Evolutionary conservation across 2,329 filamentous ascomycete species (phyloP).

Genomic region (Aspergillus carbonarius): DNA sequence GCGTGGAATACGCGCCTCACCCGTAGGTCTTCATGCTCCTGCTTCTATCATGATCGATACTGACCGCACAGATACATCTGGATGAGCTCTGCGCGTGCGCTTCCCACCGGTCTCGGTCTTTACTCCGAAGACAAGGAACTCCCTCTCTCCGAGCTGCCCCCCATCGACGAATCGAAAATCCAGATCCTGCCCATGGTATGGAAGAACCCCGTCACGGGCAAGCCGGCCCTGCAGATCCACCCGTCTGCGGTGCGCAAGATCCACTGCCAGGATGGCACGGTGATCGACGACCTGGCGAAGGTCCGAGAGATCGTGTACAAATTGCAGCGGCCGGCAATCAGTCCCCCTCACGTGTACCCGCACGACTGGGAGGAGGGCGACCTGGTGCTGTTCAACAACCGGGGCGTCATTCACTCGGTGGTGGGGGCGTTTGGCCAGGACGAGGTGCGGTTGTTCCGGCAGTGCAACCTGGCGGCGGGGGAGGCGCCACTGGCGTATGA

Average conservation of each 20-base stretch:
- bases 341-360: slow-evolving; percentile 66
- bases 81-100: slow-evolving; percentile 70
- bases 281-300: slow-evolving; percentile 66
- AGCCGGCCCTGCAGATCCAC: slow-evolving; percentile 70
- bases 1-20: slow-evolving; percentile 73
- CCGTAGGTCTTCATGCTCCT: slow-evolving; percentile 52
- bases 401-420: slow-evolving; percentile 71
- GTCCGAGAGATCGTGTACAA: slow-evolving; percentile 70
- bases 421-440: slow-evolving; percentile 71
- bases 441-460: slow-evolving; percentile 73
- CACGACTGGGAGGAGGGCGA: slow-evolving; percentile 78
- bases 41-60: not conserved
- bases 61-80: slow-evolving; percentile 58
- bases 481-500: slow-evolving; percentile 14
- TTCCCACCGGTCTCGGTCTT: slow-evolving; percentile 69
- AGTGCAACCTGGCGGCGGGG: slow-evolving; percentile 70
- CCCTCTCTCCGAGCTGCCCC: slow-evolving; percentile 58
- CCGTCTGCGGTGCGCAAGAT: slow-evolving; percentile 69
- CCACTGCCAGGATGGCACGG: slow-evolving; percentile 63
- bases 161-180: slow-evolving; percentile 65
- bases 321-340: slow-evolving; percentile 71
- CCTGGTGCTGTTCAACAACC: slow-evolving; percentile 75
- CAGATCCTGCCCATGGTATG: slow-evolving; percentile 74
- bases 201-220: slow-evolving; percentile 70
- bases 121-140: slow-evolving; percentile 66